These are phyloP conservation scores for Eucommia ulmoides DNA, from an alignment of 257 asterid genomes.

Conservation along the genomic window DNA sequence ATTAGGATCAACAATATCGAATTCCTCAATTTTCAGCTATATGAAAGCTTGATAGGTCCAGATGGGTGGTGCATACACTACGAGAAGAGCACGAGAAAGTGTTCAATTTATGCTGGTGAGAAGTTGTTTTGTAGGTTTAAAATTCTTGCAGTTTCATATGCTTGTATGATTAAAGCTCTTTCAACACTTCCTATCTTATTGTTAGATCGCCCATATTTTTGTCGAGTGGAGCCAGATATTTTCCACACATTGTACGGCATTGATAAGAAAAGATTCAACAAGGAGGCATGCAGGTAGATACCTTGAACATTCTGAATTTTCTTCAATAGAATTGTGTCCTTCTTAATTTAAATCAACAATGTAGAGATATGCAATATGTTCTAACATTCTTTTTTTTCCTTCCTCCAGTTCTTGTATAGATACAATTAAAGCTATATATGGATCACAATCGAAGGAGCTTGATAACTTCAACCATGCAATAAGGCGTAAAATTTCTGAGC, in stretches of 20 bases:
- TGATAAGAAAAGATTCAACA: slow-evolving; percentile 67
- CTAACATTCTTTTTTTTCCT: neutral
- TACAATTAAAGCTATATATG: slow-evolving; percentile 70
- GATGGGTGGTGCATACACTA: slow-evolving; percentile 96
- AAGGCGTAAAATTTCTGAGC: too few relatives aligned
- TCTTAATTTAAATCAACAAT: neutral
- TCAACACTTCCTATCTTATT: neutral
- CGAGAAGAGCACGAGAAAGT: slow-evolving; percentile 64
- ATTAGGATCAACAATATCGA: too few relatives aligned
- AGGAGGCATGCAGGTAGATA: slow-evolving; percentile 83
- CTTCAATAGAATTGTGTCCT: neutral
- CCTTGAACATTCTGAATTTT: neutral
- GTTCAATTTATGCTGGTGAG: slow-evolving; percentile 71
- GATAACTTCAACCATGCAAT: slow-evolving; percentile 54
- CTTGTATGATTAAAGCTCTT: neutral
- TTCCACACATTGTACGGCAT: slow-evolving; percentile 58
- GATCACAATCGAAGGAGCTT: slow-evolving; percentile 54
- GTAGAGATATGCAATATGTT: neutral
- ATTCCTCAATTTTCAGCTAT: slow-evolving; percentile 35
- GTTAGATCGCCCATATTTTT: slow-evolving; percentile 73
- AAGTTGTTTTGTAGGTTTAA: neutral
- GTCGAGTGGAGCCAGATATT: slow-evolving; percentile 78
- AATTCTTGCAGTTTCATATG: neutral
- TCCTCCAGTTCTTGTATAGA: slow-evolving; percentile 59
- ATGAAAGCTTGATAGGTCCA: slow-evolving; percentile 63